Percentiles rank a stretch among this genome's conserved stretches.
Evolutionary conservation across 2,329 filamentous ascomycete genomes (phyloP).

Genomic region (Penicillium sp.): DNA sequence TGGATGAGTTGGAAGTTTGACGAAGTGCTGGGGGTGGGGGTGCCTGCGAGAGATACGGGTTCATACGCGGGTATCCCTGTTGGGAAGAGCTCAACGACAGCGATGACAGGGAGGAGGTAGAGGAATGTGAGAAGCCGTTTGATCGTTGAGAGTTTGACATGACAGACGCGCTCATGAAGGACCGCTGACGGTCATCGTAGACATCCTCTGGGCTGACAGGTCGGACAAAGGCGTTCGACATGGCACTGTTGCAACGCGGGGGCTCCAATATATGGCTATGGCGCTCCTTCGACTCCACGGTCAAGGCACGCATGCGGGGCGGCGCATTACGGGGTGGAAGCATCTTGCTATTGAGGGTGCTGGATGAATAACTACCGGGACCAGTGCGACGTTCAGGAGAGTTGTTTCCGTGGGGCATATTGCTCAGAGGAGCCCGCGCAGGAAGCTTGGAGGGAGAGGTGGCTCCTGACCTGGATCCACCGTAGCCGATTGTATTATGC

Average conservation of each 20-base stretch:
- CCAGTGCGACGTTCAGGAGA: conserved; percentile 71
- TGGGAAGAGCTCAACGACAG: conserved; percentile 34
- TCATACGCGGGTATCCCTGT: conserved; percentile 33
- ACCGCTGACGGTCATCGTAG: conserved; percentile 68
- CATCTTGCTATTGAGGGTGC: conserved; percentile 49
- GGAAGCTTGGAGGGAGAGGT: conserved; percentile 53
- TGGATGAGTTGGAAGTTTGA: conserved; percentile 72
- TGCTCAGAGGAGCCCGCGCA: conserved; percentile 46
- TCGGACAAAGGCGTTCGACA: conserved; percentile 54
- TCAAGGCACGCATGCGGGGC: conserved; percentile 88
- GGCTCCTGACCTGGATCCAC: conserved; percentile 27
- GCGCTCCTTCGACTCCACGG: conserved; percentile 51
- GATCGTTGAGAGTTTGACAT: conserved; percentile 33
- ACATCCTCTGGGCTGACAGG: conserved; percentile 74
- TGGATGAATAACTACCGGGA: conserved; percentile 42
- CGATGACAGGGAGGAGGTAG: conserved; percentile 44
- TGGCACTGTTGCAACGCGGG: conserved; percentile 54
- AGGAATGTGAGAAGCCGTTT: conserved; percentile 40
- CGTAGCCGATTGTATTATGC: conserved; percentile 38
- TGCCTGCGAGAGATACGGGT: conserved; percentile 36
- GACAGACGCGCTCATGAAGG: conserved; percentile 47
- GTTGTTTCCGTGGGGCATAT: conserved; percentile 60
- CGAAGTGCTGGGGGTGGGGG: conserved; percentile 51
- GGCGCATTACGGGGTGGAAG: conserved; percentile 64
- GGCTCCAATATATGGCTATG: conserved; percentile 37